Evolutionary conservation across 2,329 filamentous ascomycete species (phyloP).

Genomic region (Penicillium italicum): DNA sequence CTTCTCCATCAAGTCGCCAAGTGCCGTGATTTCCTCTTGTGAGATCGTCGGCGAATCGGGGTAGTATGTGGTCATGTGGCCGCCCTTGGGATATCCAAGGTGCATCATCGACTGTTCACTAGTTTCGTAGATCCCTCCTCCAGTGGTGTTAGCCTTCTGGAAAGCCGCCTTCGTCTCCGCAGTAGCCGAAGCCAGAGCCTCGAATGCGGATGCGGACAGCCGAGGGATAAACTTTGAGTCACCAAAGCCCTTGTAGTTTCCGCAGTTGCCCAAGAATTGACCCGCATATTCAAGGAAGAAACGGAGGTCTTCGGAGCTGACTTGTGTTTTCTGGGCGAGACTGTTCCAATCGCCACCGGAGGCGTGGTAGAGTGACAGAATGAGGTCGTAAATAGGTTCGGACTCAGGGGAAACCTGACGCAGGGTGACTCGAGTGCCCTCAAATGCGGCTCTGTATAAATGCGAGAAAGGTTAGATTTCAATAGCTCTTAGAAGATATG

Average conservation of each 20-base stretch:
- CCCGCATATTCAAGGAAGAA: constrained; percentile 73
- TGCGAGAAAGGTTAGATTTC: constrained; percentile 10
- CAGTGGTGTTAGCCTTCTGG: constrained; percentile 56
- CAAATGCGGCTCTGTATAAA: constrained; percentile 63
- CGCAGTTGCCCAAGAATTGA: constrained; percentile 74
- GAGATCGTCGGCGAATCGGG: constrained; percentile 71
- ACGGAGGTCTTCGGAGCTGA: constrained; percentile 61
- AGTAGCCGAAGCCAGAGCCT: constrained; percentile 59
- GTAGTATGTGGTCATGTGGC: constrained; percentile 79
- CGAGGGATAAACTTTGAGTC: constrained; percentile 80
- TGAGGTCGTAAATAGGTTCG: constrained; percentile 76
- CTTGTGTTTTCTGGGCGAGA: constrained; percentile 61
- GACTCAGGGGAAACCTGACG: constrained; percentile 79
- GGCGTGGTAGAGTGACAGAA: constrained; percentile 65
- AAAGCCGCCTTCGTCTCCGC: constrained; percentile 62
- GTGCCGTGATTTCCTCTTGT: constrained; percentile 67
- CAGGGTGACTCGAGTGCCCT: constrained; percentile 72
- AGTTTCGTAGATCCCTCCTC: constrained; percentile 68
- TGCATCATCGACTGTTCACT: constrained; percentile 65
- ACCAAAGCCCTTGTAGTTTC: constrained; percentile 85
- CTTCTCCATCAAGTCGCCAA: constrained; percentile 69
- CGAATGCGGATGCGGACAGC: constrained; percentile 60
- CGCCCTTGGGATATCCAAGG: constrained; percentile 69
- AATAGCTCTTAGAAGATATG: not conserved
- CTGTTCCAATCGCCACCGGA: constrained; percentile 67